Percentiles rank a stretch among this genome's conserved stretches.
Evolutionary conservation across 1,284 basidiomycete species (phyloP).

Genomic region (Puccinia horiana): DNA sequence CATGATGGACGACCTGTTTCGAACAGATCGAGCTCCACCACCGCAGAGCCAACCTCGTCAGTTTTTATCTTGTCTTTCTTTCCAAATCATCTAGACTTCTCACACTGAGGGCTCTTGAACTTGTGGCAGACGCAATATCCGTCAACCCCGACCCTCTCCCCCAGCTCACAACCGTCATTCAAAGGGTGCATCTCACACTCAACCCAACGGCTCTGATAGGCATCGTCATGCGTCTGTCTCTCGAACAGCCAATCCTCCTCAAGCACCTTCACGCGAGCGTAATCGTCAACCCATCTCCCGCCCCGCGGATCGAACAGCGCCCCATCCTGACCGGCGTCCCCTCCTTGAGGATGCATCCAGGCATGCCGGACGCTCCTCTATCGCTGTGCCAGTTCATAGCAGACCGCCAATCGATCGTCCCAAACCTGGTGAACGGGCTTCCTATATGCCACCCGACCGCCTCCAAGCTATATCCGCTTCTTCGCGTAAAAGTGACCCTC

Average conservation of each 20-base stretch:
- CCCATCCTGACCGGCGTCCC: not conserved
- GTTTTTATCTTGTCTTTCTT: constrained; percentile 1
- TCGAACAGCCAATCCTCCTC: constrained; percentile 12
- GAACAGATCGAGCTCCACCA: constrained; percentile 21
- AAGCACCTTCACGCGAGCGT: not conserved
- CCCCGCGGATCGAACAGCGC: constrained; percentile 2
- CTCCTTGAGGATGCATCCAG: not conserved
- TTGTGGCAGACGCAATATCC: not conserved
- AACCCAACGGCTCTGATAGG: constrained; percentile 21
- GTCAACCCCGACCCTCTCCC: constrained; percentile 13
- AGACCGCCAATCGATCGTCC: constrained; percentile 18
- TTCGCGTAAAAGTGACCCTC: constrained; percentile 6
- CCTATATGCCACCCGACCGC: constrained; percentile 43
- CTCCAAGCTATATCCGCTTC: constrained; percentile 30
- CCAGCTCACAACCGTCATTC: not conserved
- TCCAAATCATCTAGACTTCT: not conserved
- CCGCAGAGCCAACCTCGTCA: constrained; percentile 25
- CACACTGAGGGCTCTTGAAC: not conserved
- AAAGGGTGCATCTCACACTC: not conserved
- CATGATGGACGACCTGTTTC: constrained; percentile 41
- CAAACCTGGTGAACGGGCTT: constrained; percentile 32
- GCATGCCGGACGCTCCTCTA: not conserved
- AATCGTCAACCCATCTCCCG: not conserved
- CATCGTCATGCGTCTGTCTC: not conserved
- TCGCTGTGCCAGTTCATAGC: not conserved